Percentiles rank a stretch among this genome's conserved stretches.
phyloP scores from a whole-genome alignment of 2,329 filamentous ascomycete genomes.

The Hymenoscyphus fraxineus region DNA sequence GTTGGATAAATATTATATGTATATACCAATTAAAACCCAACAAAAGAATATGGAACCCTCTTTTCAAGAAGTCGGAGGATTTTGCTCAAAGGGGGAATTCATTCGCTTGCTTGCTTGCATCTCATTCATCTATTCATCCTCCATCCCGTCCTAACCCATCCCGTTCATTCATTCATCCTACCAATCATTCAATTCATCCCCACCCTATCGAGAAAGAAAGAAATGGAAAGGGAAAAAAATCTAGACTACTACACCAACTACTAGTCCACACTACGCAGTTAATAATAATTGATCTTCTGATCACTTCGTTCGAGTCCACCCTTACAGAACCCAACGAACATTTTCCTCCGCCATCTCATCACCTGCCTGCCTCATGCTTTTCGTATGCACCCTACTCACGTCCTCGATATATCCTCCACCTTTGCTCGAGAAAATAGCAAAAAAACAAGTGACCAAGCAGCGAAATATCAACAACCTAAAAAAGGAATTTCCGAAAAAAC shows the following conservation, averaged over 20 bases:
- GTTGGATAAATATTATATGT: no score
- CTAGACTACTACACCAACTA: conserved; percentile 1
- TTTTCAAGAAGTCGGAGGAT: not conserved
- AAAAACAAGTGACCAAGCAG: not conserved
- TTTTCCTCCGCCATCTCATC: not conserved
- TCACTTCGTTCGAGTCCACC: not conserved
- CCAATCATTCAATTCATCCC: not conserved
- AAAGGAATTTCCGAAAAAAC: no score
- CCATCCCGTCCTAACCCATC: not conserved
- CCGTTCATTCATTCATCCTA: not conserved
- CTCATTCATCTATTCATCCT: not conserved
- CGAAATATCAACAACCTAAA: not conserved
- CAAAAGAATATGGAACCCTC: no score
- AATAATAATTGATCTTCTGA: not conserved
- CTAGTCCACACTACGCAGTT: not conserved
- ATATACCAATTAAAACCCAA: no score
- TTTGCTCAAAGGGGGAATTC: not conserved
- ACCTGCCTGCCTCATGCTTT: not conserved
- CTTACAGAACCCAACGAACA: not conserved
- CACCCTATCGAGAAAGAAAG: not conserved
- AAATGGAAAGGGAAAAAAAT: not conserved
- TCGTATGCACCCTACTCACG: not conserved
- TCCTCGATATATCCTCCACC: not conserved
- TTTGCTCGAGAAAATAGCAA: not conserved
- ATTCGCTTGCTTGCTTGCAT: not conserved